These are phyloP conservation scores for Scutellaria minor DNA, from an alignment of 257 asterid genomes.

Conservation along the genomic window DNA sequence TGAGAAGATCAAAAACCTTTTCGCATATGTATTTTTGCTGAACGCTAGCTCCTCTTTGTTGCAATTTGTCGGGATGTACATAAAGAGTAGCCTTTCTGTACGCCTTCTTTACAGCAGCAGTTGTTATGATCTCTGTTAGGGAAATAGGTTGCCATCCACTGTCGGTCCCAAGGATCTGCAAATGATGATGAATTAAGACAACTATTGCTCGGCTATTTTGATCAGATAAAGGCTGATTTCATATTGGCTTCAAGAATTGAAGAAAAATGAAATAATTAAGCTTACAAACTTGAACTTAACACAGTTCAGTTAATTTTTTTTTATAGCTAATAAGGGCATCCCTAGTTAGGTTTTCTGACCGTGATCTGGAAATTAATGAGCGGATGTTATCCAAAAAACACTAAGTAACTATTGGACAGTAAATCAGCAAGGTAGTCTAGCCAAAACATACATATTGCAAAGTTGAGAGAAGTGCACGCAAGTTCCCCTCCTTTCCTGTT, in stretches of 20 bases:
- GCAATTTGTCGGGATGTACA: slow-evolving; percentile 98
- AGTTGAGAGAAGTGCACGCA: slow-evolving; percentile 98
- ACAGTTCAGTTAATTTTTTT: not conserved
- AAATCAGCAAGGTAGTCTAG: not conserved
- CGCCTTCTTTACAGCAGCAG: slow-evolving; percentile 85
- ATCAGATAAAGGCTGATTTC: not conserved
- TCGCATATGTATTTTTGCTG: slow-evolving; percentile 92
- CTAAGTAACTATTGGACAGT: not conserved
- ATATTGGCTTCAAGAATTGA: not conserved
- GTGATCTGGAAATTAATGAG: slow-evolving; percentile 15
- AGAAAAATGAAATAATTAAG: not conserved
- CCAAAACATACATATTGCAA: slow-evolving; percentile 79
- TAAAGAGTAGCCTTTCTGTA: slow-evolving; percentile 92
- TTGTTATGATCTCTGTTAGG: slow-evolving; percentile 80
- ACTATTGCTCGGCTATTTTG: slow-evolving; percentile 12
- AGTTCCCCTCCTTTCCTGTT: slow-evolving; percentile 86
- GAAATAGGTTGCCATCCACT: slow-evolving; percentile 94
- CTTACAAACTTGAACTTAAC: slow-evolving; percentile 3
- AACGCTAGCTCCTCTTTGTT: slow-evolving; percentile 94
- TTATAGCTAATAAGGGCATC: not conserved
- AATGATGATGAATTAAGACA: slow-evolving; percentile 1
- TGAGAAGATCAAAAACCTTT: slow-evolving; percentile 93
- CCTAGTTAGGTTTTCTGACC: slow-evolving; percentile 4
- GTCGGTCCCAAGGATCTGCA: slow-evolving; percentile 85
- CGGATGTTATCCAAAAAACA: slow-evolving; percentile 2